Percentiles rank a stretch among this genome's conserved stretches.
These are phyloP conservation scores for Xylariaceae sp. DNA, from an alignment of 2,329 filamentous ascomycete genomes.

Conservation along the genomic window DNA sequence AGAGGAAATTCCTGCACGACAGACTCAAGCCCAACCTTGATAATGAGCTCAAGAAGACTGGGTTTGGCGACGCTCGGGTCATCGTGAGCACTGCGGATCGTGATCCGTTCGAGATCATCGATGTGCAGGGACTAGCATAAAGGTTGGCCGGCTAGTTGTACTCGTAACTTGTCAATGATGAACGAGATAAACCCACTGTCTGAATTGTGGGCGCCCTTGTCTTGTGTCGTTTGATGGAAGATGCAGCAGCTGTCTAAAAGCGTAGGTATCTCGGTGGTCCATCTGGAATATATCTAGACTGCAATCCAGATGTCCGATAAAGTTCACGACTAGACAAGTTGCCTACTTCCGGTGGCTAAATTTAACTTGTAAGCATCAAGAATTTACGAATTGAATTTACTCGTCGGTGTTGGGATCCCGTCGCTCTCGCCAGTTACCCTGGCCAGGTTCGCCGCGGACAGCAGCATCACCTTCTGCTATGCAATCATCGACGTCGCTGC, in stretches of 20 bases:
- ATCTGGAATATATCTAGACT: no score
- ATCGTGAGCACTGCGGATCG: constrained; percentile 74
- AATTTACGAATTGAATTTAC: constrained; percentile 2
- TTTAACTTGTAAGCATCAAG: background rate
- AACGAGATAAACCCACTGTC: background rate
- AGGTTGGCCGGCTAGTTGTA: background rate
- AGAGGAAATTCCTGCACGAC: constrained; percentile 73
- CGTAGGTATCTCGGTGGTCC: no score
- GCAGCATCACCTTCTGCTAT: constrained; percentile 53
- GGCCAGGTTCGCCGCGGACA: constrained; percentile 31
- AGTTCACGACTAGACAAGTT: no score
- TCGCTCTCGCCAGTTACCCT: constrained; percentile 25
- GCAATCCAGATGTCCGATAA: no score
- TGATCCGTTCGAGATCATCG: constrained; percentile 82
- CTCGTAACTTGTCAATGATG: background rate
- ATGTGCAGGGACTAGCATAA: constrained; percentile 37
- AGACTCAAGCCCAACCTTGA: constrained; percentile 66
- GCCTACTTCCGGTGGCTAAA: no score
- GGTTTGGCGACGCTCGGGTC: constrained; percentile 49
- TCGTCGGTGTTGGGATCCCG: constrained; percentile 13
- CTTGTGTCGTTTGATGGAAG: background rate
- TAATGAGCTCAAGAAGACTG: constrained; percentile 50
- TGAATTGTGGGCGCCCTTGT: background rate
- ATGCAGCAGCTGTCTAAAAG: background rate
- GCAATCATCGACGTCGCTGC: constrained; percentile 49